A percentile compares a stretch with the other conserved stretches of the same genome.
Conservation (phyloP, 345 rosid genomes). For the Kernera saxatilis region DNA sequence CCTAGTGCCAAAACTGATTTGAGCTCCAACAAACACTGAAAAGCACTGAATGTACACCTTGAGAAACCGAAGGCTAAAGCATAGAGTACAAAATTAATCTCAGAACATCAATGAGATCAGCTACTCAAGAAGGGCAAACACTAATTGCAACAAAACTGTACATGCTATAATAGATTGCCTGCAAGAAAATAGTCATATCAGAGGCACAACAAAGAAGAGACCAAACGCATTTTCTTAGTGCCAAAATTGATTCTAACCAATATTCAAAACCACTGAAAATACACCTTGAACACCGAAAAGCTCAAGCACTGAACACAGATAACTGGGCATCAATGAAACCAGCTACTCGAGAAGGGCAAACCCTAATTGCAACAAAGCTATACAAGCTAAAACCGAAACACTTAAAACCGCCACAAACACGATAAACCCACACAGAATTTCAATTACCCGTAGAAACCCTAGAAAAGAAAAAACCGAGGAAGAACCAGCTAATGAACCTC, state of each 20-base stretch:
- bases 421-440: background rate
- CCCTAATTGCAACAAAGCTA: background rate
- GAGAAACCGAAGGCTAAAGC: background rate
- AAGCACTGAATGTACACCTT: background rate
- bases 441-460: constrained; percentile 9
- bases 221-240: background rate
- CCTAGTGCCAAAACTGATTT: background rate
- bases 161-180: constrained; percentile 42
- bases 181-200: constrained; percentile 30
- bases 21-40: background rate
- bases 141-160: background rate
- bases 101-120: background rate
- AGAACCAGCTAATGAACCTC: constrained; percentile 45
- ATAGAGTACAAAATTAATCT: background rate
- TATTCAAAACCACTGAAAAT: background rate
- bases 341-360: background rate
- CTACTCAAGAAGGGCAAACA: background rate
- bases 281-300: background rate
- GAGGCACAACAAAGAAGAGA: background rate
- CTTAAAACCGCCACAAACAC: background rate
- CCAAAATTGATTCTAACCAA: background rate
- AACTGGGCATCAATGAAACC: background rate
- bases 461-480: background rate
- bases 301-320: background rate
- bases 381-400: background rate